Percentiles rank a stretch among this genome's conserved stretches.
Evolutionary conservation across 495 filamentous ascomycete genomes (phyloP).

Genomic region (Polyplosphaeria fusca): DNA sequence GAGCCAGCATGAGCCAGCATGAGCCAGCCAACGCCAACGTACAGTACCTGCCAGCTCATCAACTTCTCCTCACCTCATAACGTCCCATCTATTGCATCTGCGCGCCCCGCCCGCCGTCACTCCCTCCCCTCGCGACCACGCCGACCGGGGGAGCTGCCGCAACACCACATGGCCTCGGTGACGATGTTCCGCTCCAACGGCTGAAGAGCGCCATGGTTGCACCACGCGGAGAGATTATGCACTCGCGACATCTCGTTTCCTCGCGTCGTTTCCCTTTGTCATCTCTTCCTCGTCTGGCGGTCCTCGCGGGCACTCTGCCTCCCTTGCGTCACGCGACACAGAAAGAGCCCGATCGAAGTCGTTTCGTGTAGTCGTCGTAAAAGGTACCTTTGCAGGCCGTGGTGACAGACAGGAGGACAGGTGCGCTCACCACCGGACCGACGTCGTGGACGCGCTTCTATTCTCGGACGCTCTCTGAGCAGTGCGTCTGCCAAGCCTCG

Average conservation of each 20-base stretch:
- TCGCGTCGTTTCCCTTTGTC: constrained; percentile 20
- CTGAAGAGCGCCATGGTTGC: constrained; percentile 10
- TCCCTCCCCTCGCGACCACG: too few relatives aligned
- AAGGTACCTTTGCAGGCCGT: too few relatives aligned
- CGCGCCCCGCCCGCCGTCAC: constrained; percentile 6
- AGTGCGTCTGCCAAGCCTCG: too few relatives aligned
- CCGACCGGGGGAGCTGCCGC: background rate
- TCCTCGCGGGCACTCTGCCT: too few relatives aligned
- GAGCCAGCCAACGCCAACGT: background rate
- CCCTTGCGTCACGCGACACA: too few relatives aligned
- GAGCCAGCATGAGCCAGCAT: background rate
- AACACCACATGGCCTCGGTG: background rate
- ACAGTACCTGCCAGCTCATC: constrained; percentile 23
- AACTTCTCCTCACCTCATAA: constrained; percentile 21
- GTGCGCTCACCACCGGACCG: too few relatives aligned
- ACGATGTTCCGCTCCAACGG: background rate
- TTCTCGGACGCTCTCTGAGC: too few relatives aligned
- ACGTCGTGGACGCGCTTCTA: too few relatives aligned
- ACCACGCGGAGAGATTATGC: constrained; percentile 20
- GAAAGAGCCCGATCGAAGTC: too few relatives aligned
- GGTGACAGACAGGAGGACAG: too few relatives aligned
- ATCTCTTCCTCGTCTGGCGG: background rate
- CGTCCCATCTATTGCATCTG: constrained; percentile 16
- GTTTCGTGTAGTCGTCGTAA: too few relatives aligned
- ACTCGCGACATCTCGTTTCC: background rate